Conservation (phyloP, 202 grass and related monocot species). For the Musa balbisiana region DNA sequence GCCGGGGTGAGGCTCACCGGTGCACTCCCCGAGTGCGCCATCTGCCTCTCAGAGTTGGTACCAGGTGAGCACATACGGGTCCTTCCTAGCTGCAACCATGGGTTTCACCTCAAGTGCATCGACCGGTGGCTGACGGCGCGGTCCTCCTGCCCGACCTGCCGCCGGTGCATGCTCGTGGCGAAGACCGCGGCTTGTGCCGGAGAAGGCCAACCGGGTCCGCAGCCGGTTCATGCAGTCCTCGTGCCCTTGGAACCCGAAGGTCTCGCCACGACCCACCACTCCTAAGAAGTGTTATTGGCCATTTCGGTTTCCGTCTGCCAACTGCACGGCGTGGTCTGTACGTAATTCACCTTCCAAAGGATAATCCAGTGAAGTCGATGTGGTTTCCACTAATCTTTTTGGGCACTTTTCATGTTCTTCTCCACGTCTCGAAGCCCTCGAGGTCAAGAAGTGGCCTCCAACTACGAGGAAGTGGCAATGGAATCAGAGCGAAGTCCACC, state of each 20-base stretch:
- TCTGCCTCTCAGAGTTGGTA: conserved; percentile 82
- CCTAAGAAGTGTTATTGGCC: too few species aligned
- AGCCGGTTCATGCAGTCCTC: conserved; percentile 17
- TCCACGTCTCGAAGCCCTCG: too few species aligned
- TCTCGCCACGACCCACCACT: conserved; percentile 24
- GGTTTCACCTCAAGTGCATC: conserved; percentile 82
- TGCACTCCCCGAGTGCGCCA: conserved; percentile 43
- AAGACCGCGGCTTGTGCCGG: conserved; percentile 47
- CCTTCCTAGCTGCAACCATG: conserved; percentile 71
- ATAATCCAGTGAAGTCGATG: too few species aligned
- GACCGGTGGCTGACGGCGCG: conserved; percentile 71
- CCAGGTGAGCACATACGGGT: conserved; percentile 60
- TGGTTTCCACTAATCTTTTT: too few species aligned
- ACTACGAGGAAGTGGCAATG: too few species aligned
- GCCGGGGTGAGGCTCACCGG: conserved; percentile 33
- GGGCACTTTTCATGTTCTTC: too few species aligned
- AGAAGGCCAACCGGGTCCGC: background rate
- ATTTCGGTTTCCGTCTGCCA: too few species aligned
- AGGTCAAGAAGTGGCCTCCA: too few species aligned
- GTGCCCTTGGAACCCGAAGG: conserved; percentile 64
- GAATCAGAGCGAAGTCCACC: too few species aligned
- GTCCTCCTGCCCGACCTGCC: conserved; percentile 77
- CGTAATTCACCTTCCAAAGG: too few species aligned
- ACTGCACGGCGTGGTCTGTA: too few species aligned
- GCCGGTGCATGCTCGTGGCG: conserved; percentile 37